Conservation (phyloP, 1,139 yeast genomes). For the Yamadazyma membranifaciens region DNA sequence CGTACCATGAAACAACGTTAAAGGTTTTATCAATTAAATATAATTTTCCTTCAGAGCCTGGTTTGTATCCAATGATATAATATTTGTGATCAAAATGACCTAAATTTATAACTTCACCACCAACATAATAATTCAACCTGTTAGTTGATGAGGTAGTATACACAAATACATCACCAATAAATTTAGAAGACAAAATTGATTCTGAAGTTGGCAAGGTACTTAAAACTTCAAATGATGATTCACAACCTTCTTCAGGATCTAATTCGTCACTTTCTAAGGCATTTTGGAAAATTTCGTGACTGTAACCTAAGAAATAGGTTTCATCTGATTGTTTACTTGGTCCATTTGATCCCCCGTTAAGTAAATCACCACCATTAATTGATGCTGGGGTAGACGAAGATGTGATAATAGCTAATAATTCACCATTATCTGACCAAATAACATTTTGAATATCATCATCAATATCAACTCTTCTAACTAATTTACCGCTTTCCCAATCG, state of each 20-base stretch:
- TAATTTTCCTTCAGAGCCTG: conserved; percentile 78
- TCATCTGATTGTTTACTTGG: conserved; percentile 45
- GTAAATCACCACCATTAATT: conserved; percentile 12
- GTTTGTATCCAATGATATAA: conserved; percentile 85
- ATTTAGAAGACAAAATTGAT: conserved; percentile 80
- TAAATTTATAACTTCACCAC: conserved; percentile 88
- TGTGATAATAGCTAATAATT: conserved; percentile 74
- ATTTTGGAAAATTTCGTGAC: conserved; percentile 62
- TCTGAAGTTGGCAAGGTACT: conserved; percentile 73
- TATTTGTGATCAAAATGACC: conserved; percentile 90
- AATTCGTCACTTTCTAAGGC: conserved; percentile 58
- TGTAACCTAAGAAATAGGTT: conserved; percentile 78
- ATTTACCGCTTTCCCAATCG: conserved; percentile 87
- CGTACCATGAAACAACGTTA: conserved; percentile 75
- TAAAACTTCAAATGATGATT: conserved; percentile 78
- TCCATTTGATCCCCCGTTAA: neutral
- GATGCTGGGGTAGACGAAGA: conserved; percentile 31
- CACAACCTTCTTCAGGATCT: conserved; percentile 85
- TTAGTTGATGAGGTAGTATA: conserved; percentile 80
- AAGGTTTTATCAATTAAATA: conserved; percentile 90
- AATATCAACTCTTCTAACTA: conserved; percentile 83
- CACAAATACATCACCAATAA: conserved; percentile 96
- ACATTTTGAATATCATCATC: conserved; percentile 72
- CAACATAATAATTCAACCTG: conserved; percentile 90
- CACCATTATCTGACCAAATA: conserved; percentile 93